A percentile compares a stretch with the other conserved stretches of the same genome.
phyloP scores from a whole-genome alignment of 441 rosid genomes.

The Arabidopsis hybrid region DNA sequence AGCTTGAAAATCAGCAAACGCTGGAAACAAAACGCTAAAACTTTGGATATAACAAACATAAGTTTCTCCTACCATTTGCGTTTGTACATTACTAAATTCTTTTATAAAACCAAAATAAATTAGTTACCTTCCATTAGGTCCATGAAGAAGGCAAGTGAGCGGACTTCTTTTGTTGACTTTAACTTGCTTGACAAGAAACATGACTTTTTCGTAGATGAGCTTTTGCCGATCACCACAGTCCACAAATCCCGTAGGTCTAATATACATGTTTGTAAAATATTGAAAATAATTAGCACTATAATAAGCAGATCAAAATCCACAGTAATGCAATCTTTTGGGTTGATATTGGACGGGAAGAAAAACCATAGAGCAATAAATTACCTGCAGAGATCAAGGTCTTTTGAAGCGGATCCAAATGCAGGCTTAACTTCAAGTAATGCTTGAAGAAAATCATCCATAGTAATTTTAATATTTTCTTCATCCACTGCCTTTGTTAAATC shows the following conservation, averaged over 20 bases:
- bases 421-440: slow-evolving; percentile 75
- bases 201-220: slow-evolving; percentile 74
- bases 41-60: not conserved
- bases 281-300: not conserved
- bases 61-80: not conserved
- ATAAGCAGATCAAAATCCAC: not conserved
- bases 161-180: slow-evolving; percentile 84
- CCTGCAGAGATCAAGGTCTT: too few relatives aligned
- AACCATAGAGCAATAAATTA: too few relatives aligned
- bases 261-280: not conserved
- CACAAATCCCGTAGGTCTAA: slow-evolving; percentile 57
- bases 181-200: slow-evolving; percentile 88
- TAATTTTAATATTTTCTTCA: slow-evolving; percentile 86
- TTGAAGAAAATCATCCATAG: slow-evolving; percentile 85
- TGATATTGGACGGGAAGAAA: too few relatives aligned
- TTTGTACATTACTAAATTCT: too few relatives aligned
- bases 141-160: slow-evolving; percentile 83
- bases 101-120: too few relatives aligned
- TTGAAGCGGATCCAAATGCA: slow-evolving; percentile 89
- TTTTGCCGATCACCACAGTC: slow-evolving; percentile 74
- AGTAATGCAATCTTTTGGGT: not conserved
- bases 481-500: slow-evolving; percentile 91
- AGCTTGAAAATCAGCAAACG: slow-evolving; percentile 29
- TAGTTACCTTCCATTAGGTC: slow-evolving; percentile 77
- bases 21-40: slow-evolving; percentile 1